Evolutionary conservation across 495 filamentous ascomycete species (phyloP).

Genomic region (Paragyromitra xinjiangensis): DNA sequence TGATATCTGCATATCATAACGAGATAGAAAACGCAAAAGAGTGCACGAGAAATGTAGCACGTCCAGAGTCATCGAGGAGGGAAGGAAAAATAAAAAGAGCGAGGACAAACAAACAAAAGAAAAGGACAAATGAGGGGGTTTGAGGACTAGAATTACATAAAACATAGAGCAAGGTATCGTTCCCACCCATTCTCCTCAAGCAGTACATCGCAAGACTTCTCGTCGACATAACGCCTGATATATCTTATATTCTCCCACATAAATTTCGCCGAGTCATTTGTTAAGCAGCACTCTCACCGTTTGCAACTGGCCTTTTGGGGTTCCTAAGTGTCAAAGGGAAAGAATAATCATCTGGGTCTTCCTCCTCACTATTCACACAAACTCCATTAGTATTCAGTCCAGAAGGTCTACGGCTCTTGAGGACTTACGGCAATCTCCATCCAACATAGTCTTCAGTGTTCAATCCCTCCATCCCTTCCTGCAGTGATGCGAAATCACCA

Average conservation of each 20-base stretch:
- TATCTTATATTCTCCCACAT: conserved; percentile 43
- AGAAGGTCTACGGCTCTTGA: conserved; percentile 29
- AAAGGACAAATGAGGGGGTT: conserved; percentile 28
- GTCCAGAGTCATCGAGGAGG: conserved; percentile 32
- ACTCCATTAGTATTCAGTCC: conserved; percentile 20
- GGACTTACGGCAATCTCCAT: conserved; percentile 94
- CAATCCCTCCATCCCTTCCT: conserved; percentile 91
- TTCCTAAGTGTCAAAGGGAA: conserved; percentile 83
- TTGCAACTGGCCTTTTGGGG: conserved; percentile 43
- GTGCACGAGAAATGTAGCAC: conserved; percentile 40
- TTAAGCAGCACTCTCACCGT: conserved; percentile 37
- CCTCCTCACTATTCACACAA: conserved; percentile 75
- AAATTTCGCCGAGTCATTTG: not conserved
- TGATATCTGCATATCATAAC: conserved; percentile 43
- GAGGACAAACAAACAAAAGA: conserved; percentile 40
- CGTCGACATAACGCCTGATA: conserved; percentile 42
- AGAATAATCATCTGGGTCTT: conserved; percentile 91
- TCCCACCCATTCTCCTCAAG: conserved; percentile 51
- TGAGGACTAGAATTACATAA: conserved; percentile 53
- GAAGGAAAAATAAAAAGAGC: conserved; percentile 43
- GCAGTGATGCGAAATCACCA: conserved; percentile 93
- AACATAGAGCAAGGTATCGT: conserved; percentile 52
- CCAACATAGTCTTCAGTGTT: conserved; percentile 97
- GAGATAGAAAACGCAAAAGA: conserved; percentile 39
- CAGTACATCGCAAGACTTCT: conserved; percentile 38